A percentile compares a stretch with the other conserved stretches of the same genome.
Evolutionary conservation across 768 basidiomycete genomes (phyloP).

Genomic region (Atractiella rhizophila): DNA sequence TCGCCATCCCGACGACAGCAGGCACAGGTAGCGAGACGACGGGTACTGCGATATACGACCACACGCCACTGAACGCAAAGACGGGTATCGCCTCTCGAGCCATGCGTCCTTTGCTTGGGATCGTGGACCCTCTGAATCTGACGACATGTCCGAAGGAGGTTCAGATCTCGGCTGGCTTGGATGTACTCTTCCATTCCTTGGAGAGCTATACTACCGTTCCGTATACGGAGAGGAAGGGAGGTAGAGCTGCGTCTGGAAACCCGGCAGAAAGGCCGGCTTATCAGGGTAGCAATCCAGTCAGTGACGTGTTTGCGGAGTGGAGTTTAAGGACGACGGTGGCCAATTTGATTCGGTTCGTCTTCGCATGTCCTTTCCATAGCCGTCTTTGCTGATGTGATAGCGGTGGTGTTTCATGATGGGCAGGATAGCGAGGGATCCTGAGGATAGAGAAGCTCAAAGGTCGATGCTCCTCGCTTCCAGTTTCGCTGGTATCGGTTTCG

Average conservation of each 20-base stretch:
- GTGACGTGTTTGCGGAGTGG: slow-evolving; percentile 84
- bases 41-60: slow-evolving; percentile 64
- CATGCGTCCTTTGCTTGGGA: slow-evolving; percentile 64
- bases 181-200: slow-evolving; percentile 84
- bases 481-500: slow-evolving; percentile 70
- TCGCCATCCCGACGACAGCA: slow-evolving; percentile 38
- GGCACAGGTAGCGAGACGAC: slow-evolving; percentile 80
- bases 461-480: slow-evolving; percentile 44
- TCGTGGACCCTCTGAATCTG: slow-evolving; percentile 70
- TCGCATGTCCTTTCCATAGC: too few relatives aligned
- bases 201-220: slow-evolving; percentile 88
- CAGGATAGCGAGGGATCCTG: slow-evolving; percentile 47
- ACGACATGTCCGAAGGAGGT: slow-evolving; percentile 69
- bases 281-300: slow-evolving; percentile 72
- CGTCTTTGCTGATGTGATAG: too few relatives aligned
- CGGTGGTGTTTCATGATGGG: too few relatives aligned
- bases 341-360: slow-evolving; percentile 59
- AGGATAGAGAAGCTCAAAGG: slow-evolving; percentile 55
- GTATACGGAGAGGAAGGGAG: slow-evolving; percentile 70
- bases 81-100: slow-evolving; percentile 86
- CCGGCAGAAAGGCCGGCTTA: slow-evolving; percentile 77
- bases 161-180: slow-evolving; percentile 80
- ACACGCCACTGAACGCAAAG: slow-evolving; percentile 84
- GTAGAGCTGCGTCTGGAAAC: slow-evolving; percentile 69
- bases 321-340: slow-evolving; percentile 68